A percentile compares a stretch with the other conserved stretches of the same genome.
Conservation (phyloP, 495 filamentous ascomycete genomes). For the Collariella sp. region DNA sequence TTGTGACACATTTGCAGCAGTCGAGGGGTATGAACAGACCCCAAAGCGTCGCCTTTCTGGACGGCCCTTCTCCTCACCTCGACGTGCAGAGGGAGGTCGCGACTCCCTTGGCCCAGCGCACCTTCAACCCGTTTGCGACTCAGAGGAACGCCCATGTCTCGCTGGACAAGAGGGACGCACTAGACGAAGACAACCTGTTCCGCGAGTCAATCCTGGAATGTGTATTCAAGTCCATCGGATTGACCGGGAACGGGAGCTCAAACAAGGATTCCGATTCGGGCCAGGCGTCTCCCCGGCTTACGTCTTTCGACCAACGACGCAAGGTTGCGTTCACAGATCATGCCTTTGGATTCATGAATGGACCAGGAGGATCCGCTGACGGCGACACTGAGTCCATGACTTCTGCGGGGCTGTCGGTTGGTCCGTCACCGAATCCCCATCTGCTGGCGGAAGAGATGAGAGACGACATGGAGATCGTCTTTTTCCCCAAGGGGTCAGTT, state of each 20-base stretch:
- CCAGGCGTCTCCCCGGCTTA: constrained; percentile 73
- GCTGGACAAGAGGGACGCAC: constrained; percentile 60
- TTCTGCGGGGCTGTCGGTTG: constrained; percentile 45
- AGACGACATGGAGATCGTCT: constrained; percentile 95
- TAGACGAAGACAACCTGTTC: constrained; percentile 81
- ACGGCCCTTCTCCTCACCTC: constrained; percentile 4
- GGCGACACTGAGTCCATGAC: constrained; percentile 81
- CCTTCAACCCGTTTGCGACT: constrained; percentile 48
- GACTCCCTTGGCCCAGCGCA: constrained; percentile 55
- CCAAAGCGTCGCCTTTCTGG: constrained; percentile 5
- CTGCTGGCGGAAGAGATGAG: constrained; percentile 63
- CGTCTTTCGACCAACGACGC: constrained; percentile 75
- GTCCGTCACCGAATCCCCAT: constrained; percentile 36
- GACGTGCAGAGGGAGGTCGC: constrained; percentile 18
- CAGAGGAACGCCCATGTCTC: constrained; percentile 45
- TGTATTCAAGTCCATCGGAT: constrained; percentile 88
- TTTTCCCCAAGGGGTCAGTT: constrained; percentile 87
- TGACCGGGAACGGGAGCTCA: constrained; percentile 53
- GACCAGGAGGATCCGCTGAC: constrained; percentile 72
- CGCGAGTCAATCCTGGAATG: constrained; percentile 86
- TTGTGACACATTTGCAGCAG: constrained; percentile 70
- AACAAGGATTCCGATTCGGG: constrained; percentile 60
- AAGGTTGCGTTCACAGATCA: constrained; percentile 74
- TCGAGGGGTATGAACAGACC: constrained; percentile 41
- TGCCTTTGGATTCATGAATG: constrained; percentile 91